phyloP scores from a whole-genome alignment of 495 filamentous ascomycete genomes.

The Neohortaea acidophila region DNA sequence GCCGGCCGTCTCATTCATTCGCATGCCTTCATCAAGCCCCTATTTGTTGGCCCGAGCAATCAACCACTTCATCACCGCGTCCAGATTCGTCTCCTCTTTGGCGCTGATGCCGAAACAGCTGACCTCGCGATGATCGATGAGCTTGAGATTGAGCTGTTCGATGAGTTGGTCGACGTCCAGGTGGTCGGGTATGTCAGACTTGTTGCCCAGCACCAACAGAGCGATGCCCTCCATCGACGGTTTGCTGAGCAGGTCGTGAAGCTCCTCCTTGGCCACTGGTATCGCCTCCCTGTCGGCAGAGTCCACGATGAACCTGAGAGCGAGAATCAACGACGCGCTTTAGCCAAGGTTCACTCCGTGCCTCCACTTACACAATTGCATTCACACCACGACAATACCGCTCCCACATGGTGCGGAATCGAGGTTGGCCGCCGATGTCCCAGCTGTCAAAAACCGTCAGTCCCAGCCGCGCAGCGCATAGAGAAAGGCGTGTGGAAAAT shows the following conservation, averaged over 20 bases:
- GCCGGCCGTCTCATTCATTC: background rate
- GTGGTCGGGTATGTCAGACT: slow-evolving; percentile 80
- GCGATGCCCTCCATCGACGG: slow-evolving; percentile 78
- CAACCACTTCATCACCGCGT: slow-evolving; percentile 92
- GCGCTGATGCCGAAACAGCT: slow-evolving; percentile 98
- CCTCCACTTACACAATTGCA: slow-evolving; percentile 67
- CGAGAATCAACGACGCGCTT: background rate
- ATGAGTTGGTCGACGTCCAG: slow-evolving; percentile 89
- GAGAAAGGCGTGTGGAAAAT: slow-evolving; percentile 5
- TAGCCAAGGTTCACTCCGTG: background rate
- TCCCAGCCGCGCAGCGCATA: slow-evolving; percentile 13
- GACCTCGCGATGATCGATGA: slow-evolving; percentile 81
- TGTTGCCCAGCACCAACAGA: slow-evolving; percentile 92
- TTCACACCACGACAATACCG: slow-evolving; percentile 94
- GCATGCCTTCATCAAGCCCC: slow-evolving; percentile 8
- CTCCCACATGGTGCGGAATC: slow-evolving; percentile 99
- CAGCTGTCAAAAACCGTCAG: slow-evolving; percentile 43
- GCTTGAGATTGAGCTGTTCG: slow-evolving; percentile 77
- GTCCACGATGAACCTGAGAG: slow-evolving; percentile 72
- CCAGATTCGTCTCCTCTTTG: slow-evolving; percentile 95
- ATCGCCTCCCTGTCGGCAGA: slow-evolving; percentile 68
- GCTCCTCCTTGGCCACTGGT: slow-evolving; percentile 79
- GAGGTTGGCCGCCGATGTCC: slow-evolving; percentile 93
- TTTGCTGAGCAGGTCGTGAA: slow-evolving; percentile 77
- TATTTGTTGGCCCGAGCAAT: slow-evolving; percentile 60